Evolutionary conservation across 2,329 filamentous ascomycete genomes (phyloP).

Genomic region (Coniochaeta sp.): DNA sequence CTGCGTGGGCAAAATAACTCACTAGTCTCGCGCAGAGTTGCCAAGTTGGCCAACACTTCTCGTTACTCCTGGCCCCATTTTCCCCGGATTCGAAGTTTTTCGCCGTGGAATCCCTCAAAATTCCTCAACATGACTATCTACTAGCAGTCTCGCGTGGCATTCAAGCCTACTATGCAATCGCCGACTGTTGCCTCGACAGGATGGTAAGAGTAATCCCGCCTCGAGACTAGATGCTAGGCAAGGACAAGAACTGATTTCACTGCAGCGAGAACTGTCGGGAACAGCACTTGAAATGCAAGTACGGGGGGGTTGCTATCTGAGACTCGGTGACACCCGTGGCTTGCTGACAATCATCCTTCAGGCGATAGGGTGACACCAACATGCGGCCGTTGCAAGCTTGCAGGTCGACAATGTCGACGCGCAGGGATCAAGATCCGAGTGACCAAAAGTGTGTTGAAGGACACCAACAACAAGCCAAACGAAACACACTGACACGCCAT

Average conservation of each 20-base stretch:
- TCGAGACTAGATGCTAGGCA: background rate
- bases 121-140: background rate
- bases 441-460: slow-evolving; percentile 11
- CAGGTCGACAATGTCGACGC: slow-evolving; percentile 18
- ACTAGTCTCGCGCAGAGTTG: background rate
- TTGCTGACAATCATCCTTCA: slow-evolving; percentile 10
- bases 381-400: slow-evolving; percentile 23
- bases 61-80: background rate
- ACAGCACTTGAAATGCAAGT: slow-evolving; percentile 39
- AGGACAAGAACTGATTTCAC: background rate
- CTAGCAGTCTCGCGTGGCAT: background rate
- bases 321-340: background rate
- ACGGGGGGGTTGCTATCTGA: background rate
- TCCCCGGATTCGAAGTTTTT: background rate
- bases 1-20: background rate
- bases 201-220: background rate
- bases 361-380: slow-evolving; percentile 30
- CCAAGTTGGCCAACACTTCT: background rate
- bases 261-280: slow-evolving; percentile 37
- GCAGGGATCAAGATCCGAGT: slow-evolving; percentile 25
- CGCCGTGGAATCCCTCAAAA: background rate
- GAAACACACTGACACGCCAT: background rate
- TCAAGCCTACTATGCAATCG: background rate
- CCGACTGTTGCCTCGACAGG: slow-evolving; percentile 4
- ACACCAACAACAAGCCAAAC: background rate